phyloP scores from a whole-genome alignment of 768 basidiomycete species.

The Tulasnella sp. region DNA sequence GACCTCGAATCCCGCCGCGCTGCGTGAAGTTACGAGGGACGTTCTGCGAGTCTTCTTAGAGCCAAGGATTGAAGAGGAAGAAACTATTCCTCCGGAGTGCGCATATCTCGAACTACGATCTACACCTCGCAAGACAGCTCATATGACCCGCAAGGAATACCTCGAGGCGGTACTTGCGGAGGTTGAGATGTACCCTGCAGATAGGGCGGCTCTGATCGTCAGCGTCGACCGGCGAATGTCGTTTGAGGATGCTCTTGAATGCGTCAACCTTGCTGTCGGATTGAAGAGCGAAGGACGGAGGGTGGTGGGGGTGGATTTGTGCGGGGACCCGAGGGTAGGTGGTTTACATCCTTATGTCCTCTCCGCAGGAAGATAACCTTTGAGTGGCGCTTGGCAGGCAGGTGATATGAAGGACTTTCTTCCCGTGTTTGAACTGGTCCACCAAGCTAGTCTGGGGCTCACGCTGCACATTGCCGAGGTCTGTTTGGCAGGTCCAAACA shows the following conservation, averaged over 20 bases:
- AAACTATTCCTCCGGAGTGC: constrained; percentile 39
- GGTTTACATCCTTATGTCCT: background rate
- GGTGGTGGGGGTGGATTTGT: constrained; percentile 70
- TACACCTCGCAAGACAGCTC: constrained; percentile 48
- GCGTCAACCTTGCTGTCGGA: constrained; percentile 42
- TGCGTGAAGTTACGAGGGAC: no score
- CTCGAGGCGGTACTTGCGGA: constrained; percentile 54
- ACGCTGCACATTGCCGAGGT: constrained; percentile 82
- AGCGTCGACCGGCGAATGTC: constrained; percentile 68
- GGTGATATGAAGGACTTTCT: constrained; percentile 46
- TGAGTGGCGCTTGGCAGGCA: constrained; percentile 23
- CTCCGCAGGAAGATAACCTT: background rate
- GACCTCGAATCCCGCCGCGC: no score
- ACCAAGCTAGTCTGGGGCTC: constrained; percentile 50
- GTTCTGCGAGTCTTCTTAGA: constrained; percentile 55
- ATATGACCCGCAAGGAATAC: constrained; percentile 52
- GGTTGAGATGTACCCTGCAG: constrained; percentile 42
- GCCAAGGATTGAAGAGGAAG: constrained; percentile 17
- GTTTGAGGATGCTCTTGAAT: constrained; percentile 38
- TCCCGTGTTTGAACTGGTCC: constrained; percentile 42
- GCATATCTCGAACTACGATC: constrained; percentile 74
- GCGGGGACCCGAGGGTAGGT: constrained; percentile 52
- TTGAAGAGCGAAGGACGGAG: constrained; percentile 46
- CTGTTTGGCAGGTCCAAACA: constrained; percentile 9
- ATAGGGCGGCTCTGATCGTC: constrained; percentile 50